A percentile compares a stretch with the other conserved stretches of the same genome.
phyloP scores from a whole-genome alignment of 2,329 filamentous ascomycete species.

The Alternaria postmessia region DNA sequence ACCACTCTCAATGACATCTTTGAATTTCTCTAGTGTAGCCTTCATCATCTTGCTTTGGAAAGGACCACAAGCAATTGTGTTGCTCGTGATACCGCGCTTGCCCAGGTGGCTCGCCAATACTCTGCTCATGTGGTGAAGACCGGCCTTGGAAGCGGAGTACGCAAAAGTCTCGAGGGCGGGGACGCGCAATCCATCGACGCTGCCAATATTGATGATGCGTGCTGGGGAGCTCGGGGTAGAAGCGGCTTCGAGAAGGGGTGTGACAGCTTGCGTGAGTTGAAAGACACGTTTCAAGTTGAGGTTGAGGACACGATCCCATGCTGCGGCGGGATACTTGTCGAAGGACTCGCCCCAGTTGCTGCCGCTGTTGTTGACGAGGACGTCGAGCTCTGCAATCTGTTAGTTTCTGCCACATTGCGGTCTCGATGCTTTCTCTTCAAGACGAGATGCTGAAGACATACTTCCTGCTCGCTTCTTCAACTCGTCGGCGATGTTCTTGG shows the following conservation, averaged over 20 bases:
- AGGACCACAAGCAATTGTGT: constrained; percentile 75
- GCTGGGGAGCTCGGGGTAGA: constrained; percentile 57
- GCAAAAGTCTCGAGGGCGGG: constrained; percentile 66
- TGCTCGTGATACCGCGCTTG: constrained; percentile 67
- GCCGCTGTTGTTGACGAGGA: constrained; percentile 73
- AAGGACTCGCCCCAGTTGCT: constrained; percentile 70
- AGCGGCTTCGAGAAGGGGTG: constrained; percentile 67
- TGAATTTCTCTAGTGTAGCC: constrained; percentile 67
- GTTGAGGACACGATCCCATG: constrained; percentile 66
- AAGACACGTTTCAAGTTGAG: constrained; percentile 71
- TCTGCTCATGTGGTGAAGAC: constrained; percentile 69
- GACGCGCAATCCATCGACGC: constrained; percentile 68
- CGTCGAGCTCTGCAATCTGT: constrained; percentile 59
- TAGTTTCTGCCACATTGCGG: background rate
- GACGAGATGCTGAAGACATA: constrained; percentile 21
- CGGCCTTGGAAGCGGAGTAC: constrained; percentile 70
- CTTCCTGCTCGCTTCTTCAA: constrained; percentile 60
- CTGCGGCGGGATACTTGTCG: constrained; percentile 62
- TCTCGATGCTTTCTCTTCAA: too few relatives aligned
- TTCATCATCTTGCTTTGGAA: constrained; percentile 79
- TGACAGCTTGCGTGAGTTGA: constrained; percentile 69
- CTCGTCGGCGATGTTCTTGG: constrained; percentile 65
- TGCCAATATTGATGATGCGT: constrained; percentile 71
- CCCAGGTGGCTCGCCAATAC: constrained; percentile 71
- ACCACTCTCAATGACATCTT: constrained; percentile 63